Percentiles rank a stretch among this genome's conserved stretches.
These are phyloP conservation scores for Emericellopsis atlantica DNA, from an alignment of 2,329 filamentous ascomycete genomes.

Conservation along the genomic window DNA sequence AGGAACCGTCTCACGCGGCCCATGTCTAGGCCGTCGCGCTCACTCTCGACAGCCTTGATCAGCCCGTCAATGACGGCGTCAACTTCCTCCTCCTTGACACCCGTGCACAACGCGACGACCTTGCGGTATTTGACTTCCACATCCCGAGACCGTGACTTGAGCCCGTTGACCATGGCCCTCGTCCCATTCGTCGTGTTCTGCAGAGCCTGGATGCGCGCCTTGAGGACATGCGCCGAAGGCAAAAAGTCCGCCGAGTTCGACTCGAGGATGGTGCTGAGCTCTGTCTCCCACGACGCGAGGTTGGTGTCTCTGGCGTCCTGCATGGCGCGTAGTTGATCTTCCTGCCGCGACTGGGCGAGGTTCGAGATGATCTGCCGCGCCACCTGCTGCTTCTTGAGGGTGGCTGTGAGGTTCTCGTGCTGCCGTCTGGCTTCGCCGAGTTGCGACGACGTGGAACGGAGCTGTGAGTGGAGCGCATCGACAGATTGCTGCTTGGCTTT, in stretches of 20 bases:
- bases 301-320: constrained; percentile 21
- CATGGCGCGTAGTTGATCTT: constrained; percentile 44
- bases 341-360: constrained; percentile 52
- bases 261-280: constrained; percentile 34
- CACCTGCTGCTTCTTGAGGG: constrained; percentile 52
- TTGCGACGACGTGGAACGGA: constrained; percentile 68
- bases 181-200: constrained; percentile 55
- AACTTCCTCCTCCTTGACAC: constrained; percentile 63
- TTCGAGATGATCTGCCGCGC: constrained; percentile 64
- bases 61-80: constrained; percentile 70
- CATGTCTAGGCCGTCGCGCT: constrained; percentile 64
- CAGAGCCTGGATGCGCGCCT: constrained; percentile 59
- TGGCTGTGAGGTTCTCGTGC: constrained; percentile 57
- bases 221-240: constrained; percentile 48
- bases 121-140: constrained; percentile 79
- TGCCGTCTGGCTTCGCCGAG: constrained; percentile 65
- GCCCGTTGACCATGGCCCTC: constrained; percentile 50
- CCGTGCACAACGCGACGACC: constrained; percentile 78
- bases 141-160: constrained; percentile 71
- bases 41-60: constrained; percentile 80
- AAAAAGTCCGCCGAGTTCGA: constrained; percentile 28
- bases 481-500: constrained; percentile 74
- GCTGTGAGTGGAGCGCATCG: constrained; percentile 66
- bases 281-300: constrained; percentile 38
- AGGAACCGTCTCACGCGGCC: constrained; percentile 68